These are phyloP conservation scores for Coleophoma crateriformis DNA, from an alignment of 2,329 filamentous ascomycete species.

Conservation along the genomic window DNA sequence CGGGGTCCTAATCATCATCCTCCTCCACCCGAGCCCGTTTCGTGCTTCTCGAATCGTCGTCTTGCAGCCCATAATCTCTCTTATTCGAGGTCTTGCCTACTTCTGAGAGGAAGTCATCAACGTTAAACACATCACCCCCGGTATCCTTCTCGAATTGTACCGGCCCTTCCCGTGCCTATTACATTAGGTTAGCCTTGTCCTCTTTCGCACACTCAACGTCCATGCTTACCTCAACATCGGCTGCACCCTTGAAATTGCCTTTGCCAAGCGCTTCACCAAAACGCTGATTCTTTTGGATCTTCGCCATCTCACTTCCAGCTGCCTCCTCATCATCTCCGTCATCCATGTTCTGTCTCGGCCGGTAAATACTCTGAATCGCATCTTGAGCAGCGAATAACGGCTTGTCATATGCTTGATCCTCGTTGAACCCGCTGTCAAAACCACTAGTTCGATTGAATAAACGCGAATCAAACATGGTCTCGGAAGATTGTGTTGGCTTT, in stretches of 20 bases:
- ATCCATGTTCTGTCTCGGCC: conserved; percentile 68
- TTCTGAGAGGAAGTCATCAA: conserved; percentile 88
- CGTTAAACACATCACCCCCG: conserved; percentile 76
- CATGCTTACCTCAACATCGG: conserved; percentile 68
- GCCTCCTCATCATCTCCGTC: conserved; percentile 74
- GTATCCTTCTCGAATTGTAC: conserved; percentile 94
- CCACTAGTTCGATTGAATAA: conserved; percentile 93
- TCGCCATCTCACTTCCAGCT: conserved; percentile 77
- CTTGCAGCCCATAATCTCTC: conserved; percentile 72
- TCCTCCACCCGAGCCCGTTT: conserved; percentile 79
- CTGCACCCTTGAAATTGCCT: conserved; percentile 86
- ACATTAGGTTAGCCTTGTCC: conserved; percentile 10
- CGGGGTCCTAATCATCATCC: conserved; percentile 39
- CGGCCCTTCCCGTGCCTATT: conserved; percentile 73
- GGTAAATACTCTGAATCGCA: conserved; percentile 89
- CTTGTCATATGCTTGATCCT: conserved; percentile 97
- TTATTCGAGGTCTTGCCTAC: conserved; percentile 58
- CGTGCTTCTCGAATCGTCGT: conserved; percentile 47
- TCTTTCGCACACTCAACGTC: neutral
- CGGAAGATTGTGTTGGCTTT: conserved; percentile 86
- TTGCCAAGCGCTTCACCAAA: conserved; percentile 80
- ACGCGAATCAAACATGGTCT: conserved; percentile 95
- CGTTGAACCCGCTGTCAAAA: conserved; percentile 89
- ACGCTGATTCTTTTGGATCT: conserved; percentile 77
- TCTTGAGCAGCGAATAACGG: conserved; percentile 94